Evolutionary conservation across 2,329 filamentous ascomycete genomes (phyloP), one percentile per base, ranked within the genome.

Genomic region (Fusarium poae): DNA sequence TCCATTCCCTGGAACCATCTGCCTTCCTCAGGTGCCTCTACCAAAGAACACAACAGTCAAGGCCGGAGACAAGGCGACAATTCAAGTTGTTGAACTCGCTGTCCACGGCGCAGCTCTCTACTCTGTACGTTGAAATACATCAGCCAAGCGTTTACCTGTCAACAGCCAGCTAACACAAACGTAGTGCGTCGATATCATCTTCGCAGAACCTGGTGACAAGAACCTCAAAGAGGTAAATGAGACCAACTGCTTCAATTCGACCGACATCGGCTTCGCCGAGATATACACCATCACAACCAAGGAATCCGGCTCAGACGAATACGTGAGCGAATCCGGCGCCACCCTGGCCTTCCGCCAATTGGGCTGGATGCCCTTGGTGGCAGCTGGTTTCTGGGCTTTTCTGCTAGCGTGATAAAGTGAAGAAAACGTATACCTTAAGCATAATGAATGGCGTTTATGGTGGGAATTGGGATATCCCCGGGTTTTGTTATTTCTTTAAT

Each of bases 101-200:
- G 83, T 92, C 62, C 94, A 97, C 76, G 94, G 94, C 5, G 94
- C 93, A 3, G 85, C 92, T 7, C 79, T 97, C 39, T 97, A 91
- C 77, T 94, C 92, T 65, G 92, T 94, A 83, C 72, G 90, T 61
- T 6, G 2, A 23, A 15, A 42, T 6, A n/a, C 6, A 8, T 18
- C 6, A 18, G 12, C 8, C 7, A 13, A 27, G 27, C 6, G 27
- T 13, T 2, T 2, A 4, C 9, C 21, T 3, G 7, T 40, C 5
- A 30, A 30, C 29, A 27, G 18, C 2, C 27, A 16, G 46, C 71
- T 70, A 59, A 72, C 60, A 27, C 55, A 27, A 13, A 15, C 8
- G 7, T 30, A 97, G 93, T 98, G 96, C 77, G 94, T 97, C 72
- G 95, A 98, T 77, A 97, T 98, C 74, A 95, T 91, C 46, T 97